Percentiles rank a stretch among this genome's conserved stretches.
Evolutionary conservation across 352 stramenopile genomes (phyloP).

Genomic region (Salisapilia sapeloensis): DNA sequence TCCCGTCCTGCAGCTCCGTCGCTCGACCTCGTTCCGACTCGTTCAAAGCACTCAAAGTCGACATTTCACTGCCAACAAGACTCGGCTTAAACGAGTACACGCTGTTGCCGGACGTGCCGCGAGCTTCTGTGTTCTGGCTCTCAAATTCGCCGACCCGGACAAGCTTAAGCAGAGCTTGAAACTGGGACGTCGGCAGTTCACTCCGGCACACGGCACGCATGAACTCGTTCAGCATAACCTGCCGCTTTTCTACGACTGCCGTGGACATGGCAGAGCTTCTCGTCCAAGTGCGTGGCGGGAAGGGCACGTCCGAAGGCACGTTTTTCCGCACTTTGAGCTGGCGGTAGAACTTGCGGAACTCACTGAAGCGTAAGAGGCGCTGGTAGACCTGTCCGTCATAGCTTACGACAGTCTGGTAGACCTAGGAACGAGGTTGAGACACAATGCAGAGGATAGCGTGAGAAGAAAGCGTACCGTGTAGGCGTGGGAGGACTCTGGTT

Average conservation of each 20-base stretch:
- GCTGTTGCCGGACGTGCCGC: too few species aligned
- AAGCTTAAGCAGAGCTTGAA: too few species aligned
- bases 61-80: too few species aligned
- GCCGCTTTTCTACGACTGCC: conserved; percentile 40
- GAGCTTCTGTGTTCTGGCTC: too few species aligned
- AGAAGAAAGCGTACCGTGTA: conserved; percentile 21
- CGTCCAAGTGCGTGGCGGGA: conserved; percentile 38
- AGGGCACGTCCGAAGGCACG: conserved; percentile 6
- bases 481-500: conserved; percentile 11
- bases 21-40: too few species aligned
- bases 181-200: conserved; percentile 27
- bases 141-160: too few species aligned
- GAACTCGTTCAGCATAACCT: conserved; percentile 62
- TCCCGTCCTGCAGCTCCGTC: too few species aligned
- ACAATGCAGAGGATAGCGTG: not conserved
- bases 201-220: conserved; percentile 31
- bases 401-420: conserved; percentile 58
- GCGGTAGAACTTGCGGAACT: conserved; percentile 35
- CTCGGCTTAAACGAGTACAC: too few species aligned
- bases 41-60: too few species aligned
- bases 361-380: conserved; percentile 41
- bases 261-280: conserved; percentile 25
- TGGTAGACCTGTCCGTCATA: conserved; percentile 46
- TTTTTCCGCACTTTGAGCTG: conserved; percentile 16
- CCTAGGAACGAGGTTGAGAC: conserved; percentile 6